Evolutionary conservation across 306 rosid genomes (phyloP), one percentile per base, ranked within the genome.

Genomic region (Biancaea sappan): DNA sequence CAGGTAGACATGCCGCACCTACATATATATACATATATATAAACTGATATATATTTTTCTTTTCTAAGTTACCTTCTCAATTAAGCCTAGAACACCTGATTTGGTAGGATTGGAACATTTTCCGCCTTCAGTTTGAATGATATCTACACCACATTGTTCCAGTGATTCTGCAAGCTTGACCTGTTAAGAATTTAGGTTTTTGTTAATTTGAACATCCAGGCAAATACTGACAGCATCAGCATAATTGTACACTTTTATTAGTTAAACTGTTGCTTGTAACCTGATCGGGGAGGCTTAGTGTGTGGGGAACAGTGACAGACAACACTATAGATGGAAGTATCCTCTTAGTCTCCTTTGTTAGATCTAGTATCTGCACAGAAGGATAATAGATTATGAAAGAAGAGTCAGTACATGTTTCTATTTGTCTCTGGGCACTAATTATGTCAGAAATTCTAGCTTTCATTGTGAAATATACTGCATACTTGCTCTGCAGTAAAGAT

Each of bases 41-140:
- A 69, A 29, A 58, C 5, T 46, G 12, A 3, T 6, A 25, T 25
- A 11, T 54, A 3, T 54, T 54, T 19, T 43, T 66, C 38, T 53
- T 48, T 71, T 25, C 7, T 46, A 15, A 22, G 15, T 54, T 84
- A 93, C 98, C 96, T 94, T 94, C 85, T 94, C 98, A 38, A 94
- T 89, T 88, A 94, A 86, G 82, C 98, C 98, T 4, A 88, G 86
- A 70, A 94, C 81, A 22, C 98, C 94, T 56, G 96, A 85, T 64
- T 85, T 80, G 52, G 97, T 88, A 53, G 98, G 97, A 64, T 86
- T 86, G 1, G 94, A 91, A 78, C 86, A 80, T 76, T 91, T 94
- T 79, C 98, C 98, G 81, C 98, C 97, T 71, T 94, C 98, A 1
- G 98, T 94, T 87, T 94, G 98, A 79, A 91, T 94, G 82, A 94